Conservation (phyloP, 495 filamentous ascomycete genomes). For the Podospora pseudopauciseta region DNA sequence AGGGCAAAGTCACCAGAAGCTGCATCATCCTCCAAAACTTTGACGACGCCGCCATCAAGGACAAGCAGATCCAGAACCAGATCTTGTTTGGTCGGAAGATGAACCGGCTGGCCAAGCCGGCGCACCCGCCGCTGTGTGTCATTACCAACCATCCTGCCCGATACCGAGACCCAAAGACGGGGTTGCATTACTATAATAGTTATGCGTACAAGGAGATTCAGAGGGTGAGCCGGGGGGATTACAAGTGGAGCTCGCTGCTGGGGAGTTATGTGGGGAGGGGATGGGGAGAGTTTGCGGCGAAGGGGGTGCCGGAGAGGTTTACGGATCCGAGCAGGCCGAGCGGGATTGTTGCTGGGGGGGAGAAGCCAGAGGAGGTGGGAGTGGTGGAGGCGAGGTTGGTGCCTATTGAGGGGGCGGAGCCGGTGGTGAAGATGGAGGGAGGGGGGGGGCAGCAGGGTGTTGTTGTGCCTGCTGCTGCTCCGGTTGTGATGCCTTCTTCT, state of each 20-base stretch:
- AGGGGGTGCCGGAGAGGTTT: constrained; percentile 68
- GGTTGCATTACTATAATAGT: constrained; percentile 68
- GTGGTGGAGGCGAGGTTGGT: constrained; percentile 5
- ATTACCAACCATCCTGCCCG: constrained; percentile 76
- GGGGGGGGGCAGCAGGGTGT: background rate
- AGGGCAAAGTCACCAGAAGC: constrained; percentile 43
- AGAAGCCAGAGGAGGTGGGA: constrained; percentile 5
- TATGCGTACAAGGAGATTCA: constrained; percentile 73
- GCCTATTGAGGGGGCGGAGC: constrained; percentile 9
- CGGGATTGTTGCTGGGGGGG: background rate
- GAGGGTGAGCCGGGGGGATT: constrained; percentile 60
- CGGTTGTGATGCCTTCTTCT: background rate
- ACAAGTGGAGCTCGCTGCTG: constrained; percentile 70
- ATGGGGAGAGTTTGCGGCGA: constrained; percentile 53
- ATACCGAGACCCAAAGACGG: constrained; percentile 73
- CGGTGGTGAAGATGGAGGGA: constrained; percentile 1
- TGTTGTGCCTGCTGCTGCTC: background rate
- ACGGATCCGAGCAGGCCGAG: constrained; percentile 38
- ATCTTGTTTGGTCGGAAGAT: constrained; percentile 53
- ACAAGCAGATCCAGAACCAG: constrained; percentile 52
- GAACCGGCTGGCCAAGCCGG: constrained; percentile 49
- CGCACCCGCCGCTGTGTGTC: constrained; percentile 56
- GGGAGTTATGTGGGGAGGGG: constrained; percentile 74
- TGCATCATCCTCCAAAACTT: constrained; percentile 58
- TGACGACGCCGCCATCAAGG: constrained; percentile 50